These are phyloP conservation scores for Endocarpon pusillum DNA, from an alignment of 495 filamentous ascomycete genomes.

Conservation along the genomic window DNA sequence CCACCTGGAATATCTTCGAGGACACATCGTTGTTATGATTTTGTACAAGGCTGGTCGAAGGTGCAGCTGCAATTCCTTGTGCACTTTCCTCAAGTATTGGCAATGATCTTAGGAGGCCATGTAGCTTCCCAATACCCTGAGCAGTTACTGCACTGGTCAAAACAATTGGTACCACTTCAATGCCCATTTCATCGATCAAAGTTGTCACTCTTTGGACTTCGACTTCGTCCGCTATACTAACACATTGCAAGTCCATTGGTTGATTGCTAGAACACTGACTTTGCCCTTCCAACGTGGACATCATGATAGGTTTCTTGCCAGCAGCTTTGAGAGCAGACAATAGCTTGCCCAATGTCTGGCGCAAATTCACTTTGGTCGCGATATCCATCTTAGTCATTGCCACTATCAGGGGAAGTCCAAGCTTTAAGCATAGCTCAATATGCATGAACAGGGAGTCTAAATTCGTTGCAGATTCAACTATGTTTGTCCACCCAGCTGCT, in stretches of 20 bases:
- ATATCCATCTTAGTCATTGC: constrained; percentile 85
- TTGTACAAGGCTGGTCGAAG: constrained; percentile 6
- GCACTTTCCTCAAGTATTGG: constrained; percentile 39
- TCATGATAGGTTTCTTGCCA: constrained; percentile 52
- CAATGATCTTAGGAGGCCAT: constrained; percentile 62
- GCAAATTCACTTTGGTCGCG: constrained; percentile 51
- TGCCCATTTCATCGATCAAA: constrained; percentile 23
- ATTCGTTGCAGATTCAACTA: constrained; percentile 36
- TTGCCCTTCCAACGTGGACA: constrained; percentile 28
- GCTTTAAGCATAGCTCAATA: constrained; percentile 67
- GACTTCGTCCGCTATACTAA: constrained; percentile 26
- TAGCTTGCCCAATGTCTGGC: constrained; percentile 49
- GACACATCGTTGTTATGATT: no score
- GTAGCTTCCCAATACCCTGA: constrained; percentile 60
- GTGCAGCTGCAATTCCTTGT: constrained; percentile 17
- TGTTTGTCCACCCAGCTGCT: constrained; percentile 25
- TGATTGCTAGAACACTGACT: constrained; percentile 10
- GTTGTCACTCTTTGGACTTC: constrained; percentile 33
- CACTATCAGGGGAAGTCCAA: constrained; percentile 57
- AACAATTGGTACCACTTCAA: constrained; percentile 59
- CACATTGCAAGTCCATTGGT: constrained; percentile 18
- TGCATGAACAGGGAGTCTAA: constrained; percentile 65
- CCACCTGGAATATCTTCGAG: constrained; percentile 28
- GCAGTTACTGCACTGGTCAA: constrained; percentile 80
- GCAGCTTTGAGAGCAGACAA: constrained; percentile 62